Evolutionary conservation across 352 stramenopile species (phyloP).

Genomic region (Pythium brachiatum): DNA sequence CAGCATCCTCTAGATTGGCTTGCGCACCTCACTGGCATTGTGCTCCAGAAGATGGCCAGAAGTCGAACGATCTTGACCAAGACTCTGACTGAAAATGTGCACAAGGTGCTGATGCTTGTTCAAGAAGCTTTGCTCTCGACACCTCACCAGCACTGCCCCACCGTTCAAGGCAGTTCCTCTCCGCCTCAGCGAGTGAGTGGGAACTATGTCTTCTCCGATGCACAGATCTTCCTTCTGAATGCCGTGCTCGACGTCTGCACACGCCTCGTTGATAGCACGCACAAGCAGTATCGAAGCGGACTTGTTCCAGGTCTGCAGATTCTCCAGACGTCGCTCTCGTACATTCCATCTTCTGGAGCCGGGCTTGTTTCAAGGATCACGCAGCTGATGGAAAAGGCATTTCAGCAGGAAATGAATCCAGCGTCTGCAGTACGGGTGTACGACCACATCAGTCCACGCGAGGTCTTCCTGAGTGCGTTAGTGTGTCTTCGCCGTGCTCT

Average conservation of each 20-base stretch:
- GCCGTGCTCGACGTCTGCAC: conserved; percentile 71
- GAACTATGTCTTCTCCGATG: conserved; percentile 45
- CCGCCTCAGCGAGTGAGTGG: conserved; percentile 16
- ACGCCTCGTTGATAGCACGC: conserved; percentile 70
- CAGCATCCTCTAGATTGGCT: conserved; percentile 60
- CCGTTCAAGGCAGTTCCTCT: background rate
- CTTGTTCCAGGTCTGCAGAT: conserved; percentile 69
- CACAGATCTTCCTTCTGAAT: conserved; percentile 69
- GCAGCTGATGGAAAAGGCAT: conserved; percentile 53
- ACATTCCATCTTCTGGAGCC: conserved; percentile 27
- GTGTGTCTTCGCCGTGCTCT: conserved; percentile 67
- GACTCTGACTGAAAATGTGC: conserved; percentile 71
- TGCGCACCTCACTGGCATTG: conserved; percentile 57
- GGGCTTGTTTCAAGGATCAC: conserved; percentile 58
- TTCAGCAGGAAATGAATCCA: conserved; percentile 75
- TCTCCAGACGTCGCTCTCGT: conserved; percentile 54
- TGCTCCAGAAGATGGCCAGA: conserved; percentile 74
- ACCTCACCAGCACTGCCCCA: conserved; percentile 26
- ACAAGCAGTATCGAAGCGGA: conserved; percentile 72
- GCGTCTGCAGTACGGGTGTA: conserved; percentile 65
- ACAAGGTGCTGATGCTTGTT: conserved; percentile 65
- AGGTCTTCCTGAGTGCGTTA: conserved; percentile 77
- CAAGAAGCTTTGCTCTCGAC: conserved; percentile 57
- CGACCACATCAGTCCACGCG: conserved; percentile 59
- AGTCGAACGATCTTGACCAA: conserved; percentile 74